Evolutionary conservation across 2,329 filamentous ascomycete species (phyloP), one percentile per base, ranked within the genome.

Genomic region (Stagonosporopsis cucurbitacearum): DNA sequence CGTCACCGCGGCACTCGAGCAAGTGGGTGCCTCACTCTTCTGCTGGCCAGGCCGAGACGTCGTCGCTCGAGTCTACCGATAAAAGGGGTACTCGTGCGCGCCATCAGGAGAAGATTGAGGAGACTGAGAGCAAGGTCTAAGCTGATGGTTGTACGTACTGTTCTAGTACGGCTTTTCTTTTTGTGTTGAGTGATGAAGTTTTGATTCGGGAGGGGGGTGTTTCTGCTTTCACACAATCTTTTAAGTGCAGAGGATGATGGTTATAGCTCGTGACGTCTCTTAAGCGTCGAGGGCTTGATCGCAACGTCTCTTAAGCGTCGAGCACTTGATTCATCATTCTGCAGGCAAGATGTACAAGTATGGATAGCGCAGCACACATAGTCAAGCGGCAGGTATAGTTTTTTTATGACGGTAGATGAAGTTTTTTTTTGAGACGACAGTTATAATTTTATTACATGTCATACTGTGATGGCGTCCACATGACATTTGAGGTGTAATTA

Each of bases 21-120:
- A 87, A 86, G 79, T 94, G 91, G 90, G 83, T 81, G 70, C 89
- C 90, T 40, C 82, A 82, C 66, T 79, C 79, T 62, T 92, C 88
- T 62, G 86, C 87, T 53, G 59, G 62, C 26, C 41, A 59, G 20
- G 49, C 19, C 7, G 54, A 60, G 43, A 53, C 41, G 2, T 39
- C 42, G 9, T 58, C 50, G 2, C 19, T 58, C 11, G 54, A 50
- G 25, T 50, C 44, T 12, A 42, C 50, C 5, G 58, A 58, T n/a
- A 60, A 60, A 44, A 7, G 17, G 6, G 50, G 41, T 22, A 6
- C 30, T 25, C 40, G 28, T 26, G 32, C 48, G 22, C 43, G 39
- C 15, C 41, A 50, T 7, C 20, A 50, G 36, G 53, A 56, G 28
- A 25, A 56, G 12, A 35, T 52, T 11, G 19, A 39, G 8, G 26